A percentile compares a stretch with the other conserved stretches of the same genome.
phyloP scores from a whole-genome alignment of 202 grass and related monocot species.

The Eragrostis tef region DNA sequence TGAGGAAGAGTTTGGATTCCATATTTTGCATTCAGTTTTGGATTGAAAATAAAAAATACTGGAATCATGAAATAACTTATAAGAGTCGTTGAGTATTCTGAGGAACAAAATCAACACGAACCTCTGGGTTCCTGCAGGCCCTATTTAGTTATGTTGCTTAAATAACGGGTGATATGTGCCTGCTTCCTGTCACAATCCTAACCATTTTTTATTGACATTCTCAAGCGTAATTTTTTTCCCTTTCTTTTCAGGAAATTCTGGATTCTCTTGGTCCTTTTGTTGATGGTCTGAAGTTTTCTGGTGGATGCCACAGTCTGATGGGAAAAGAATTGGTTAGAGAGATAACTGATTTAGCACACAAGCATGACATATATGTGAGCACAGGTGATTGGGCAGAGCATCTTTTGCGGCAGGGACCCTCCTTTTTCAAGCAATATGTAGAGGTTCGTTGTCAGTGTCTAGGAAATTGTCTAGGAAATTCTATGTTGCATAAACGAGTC shows the following conservation, averaged over 20 bases:
- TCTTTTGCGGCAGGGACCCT: conserved; percentile 67
- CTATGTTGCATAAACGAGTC: neutral
- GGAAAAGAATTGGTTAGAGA: conserved; percentile 63
- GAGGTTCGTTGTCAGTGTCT: conserved; percentile 49
- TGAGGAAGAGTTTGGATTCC: neutral
- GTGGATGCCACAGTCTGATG: conserved; percentile 89
- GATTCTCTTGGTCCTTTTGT: conserved; percentile 74
- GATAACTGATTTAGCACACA: conserved; percentile 83
- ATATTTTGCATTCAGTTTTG: neutral
- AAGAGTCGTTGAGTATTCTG: neutral
- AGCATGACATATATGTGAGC: conserved; percentile 90
- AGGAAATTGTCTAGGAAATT: neutral
- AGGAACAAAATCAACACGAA: neutral
- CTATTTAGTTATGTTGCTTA: neutral
- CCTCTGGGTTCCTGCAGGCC: neutral
- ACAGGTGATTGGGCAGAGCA: conserved; percentile 96
- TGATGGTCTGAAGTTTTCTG: conserved; percentile 86
- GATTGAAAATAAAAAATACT: neutral
- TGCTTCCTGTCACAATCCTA: neutral
- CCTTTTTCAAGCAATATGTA: conserved; percentile 81
- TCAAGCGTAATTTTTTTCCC: neutral
- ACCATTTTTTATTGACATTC: conserved; percentile 13
- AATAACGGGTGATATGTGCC: neutral
- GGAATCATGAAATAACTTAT: neutral
- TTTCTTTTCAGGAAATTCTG: conserved; percentile 62